Base-by-base conservation (phyloP, 768 basidiomycete species). In the Russula olivacea region DNA sequence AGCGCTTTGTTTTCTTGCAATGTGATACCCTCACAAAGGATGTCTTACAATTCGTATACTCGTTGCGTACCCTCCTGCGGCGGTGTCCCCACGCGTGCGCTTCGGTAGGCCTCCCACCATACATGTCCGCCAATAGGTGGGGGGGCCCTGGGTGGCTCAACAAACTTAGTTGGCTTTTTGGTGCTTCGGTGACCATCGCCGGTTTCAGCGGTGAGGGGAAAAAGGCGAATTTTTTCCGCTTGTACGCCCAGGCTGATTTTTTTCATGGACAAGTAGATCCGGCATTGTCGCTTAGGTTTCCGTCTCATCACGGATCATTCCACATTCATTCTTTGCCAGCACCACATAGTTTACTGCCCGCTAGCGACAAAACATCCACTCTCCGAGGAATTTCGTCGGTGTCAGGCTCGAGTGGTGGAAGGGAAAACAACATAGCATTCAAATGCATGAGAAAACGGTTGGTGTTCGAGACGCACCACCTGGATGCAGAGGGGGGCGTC, bases 371-470 rank as follows among this genome's bases (percentile, higher is more conserved):
- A 68, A 85, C 85, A 65, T 98, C 95, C 6, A 80, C 83, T 6
- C 79, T 99, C 50, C 87, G 96, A 12, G 94, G 93, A 14, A 77
- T 96, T 53, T 82, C 82, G 49, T 80, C 82, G 2, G 80, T 83
- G 25, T 76, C 79, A 19, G 75, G 72, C 40, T 76, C 76, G 3
- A 76, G 75, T 14, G 80, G 81, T 8, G 84, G 85, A n/a, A 90
- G 94, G 9, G 95, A 98, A 73, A 98, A 98, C 75, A 98, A 98
- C 69, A 80, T 99, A 9, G 93, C 89, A 14, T 99, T 98, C 81
- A 90, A 87, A 72, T 89, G 91, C 70, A 97, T 87, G 69, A 79
- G 95, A 68, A 93, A 90, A 71, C 78, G 93, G 55, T 79, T 98
- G 61, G 76, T 95, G 23, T 83, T 98, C 68, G 96, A 98, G 76